phyloP scores from a whole-genome alignment of 2,329 filamentous ascomycete genomes.

The Epichloe festucae region DNA sequence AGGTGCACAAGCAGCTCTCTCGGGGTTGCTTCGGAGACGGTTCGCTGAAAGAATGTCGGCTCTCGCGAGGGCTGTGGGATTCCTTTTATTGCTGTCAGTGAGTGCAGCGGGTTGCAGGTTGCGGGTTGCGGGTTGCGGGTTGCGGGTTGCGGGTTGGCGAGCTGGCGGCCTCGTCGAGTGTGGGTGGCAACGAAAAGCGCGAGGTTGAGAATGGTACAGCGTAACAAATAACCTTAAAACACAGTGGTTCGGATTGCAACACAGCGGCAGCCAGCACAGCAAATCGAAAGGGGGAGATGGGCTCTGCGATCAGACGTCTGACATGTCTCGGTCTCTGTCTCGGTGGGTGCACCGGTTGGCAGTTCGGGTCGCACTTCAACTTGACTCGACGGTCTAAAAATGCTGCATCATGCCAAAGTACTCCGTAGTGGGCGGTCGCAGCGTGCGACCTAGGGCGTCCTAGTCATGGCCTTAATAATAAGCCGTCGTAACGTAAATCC shows the following conservation, averaged over 20 bases:
- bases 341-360: neutral
- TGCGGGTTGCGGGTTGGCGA: neutral
- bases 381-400: neutral
- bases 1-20: neutral
- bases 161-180: neutral
- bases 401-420: neutral
- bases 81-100: neutral
- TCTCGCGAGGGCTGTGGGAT: neutral
- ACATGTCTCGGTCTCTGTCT: neutral
- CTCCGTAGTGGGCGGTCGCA: neutral
- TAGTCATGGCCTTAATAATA: neutral
- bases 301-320: constrained; percentile 1
- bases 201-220: neutral
- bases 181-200: neutral
- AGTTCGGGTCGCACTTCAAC: neutral
- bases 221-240: constrained; percentile 10
- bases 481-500: no score
- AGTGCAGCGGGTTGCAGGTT: neutral
- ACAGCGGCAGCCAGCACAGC: neutral
- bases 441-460: neutral
- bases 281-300: neutral
- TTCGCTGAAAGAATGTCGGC: neutral
- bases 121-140: neutral
- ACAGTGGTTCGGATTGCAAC: constrained; percentile 1
- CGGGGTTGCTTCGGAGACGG: neutral